A percentile compares a stretch with the other conserved stretches of the same genome.
phyloP scores from a whole-genome alignment of 352 stramenopile species.

The Phytophthora citrophthora region DNA sequence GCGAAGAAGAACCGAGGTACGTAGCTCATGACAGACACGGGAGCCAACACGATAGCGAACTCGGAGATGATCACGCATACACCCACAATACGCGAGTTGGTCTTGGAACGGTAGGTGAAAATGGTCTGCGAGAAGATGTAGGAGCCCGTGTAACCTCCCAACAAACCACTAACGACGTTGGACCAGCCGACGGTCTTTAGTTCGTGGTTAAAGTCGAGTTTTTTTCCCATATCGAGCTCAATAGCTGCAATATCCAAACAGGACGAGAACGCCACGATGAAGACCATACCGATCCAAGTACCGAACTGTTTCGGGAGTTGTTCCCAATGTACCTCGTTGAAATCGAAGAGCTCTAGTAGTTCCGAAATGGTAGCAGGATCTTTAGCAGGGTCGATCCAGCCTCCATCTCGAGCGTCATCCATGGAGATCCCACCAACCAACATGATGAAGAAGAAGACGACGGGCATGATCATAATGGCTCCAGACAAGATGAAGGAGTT shows the following conservation, averaged over 20 bases:
- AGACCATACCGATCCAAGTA: conserved; percentile 96
- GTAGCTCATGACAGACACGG: conserved; percentile 93
- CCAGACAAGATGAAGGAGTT: conserved; percentile 72
- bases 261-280: conserved; percentile 97
- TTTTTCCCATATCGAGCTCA: conserved; percentile 94
- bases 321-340: conserved; percentile 89
- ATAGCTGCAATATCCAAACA: conserved; percentile 97
- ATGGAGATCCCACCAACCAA: conserved; percentile 78
- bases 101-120: conserved; percentile 94
- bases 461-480: conserved; percentile 89
- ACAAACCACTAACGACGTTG: conserved; percentile 95
- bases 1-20: conserved; percentile 98
- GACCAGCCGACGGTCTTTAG: conserved; percentile 94
- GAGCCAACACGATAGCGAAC: conserved; percentile 85
- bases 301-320: conserved; percentile 88
- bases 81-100: conserved; percentile 91
- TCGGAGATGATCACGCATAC: conserved; percentile 88
- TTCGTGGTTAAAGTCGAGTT: conserved; percentile 96
- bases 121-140: conserved; percentile 99
- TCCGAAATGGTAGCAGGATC: conserved; percentile 59
- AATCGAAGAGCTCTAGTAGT: conserved; percentile 91
- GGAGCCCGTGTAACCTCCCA: conserved; percentile 96
- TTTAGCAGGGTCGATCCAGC: conserved; percentile 90
- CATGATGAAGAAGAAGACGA: conserved; percentile 92
- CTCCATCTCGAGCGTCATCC: conserved; percentile 87